Base-by-base conservation (phyloP, 2,329 filamentous ascomycete genomes). In the Orbilia brochopaga region DNA sequence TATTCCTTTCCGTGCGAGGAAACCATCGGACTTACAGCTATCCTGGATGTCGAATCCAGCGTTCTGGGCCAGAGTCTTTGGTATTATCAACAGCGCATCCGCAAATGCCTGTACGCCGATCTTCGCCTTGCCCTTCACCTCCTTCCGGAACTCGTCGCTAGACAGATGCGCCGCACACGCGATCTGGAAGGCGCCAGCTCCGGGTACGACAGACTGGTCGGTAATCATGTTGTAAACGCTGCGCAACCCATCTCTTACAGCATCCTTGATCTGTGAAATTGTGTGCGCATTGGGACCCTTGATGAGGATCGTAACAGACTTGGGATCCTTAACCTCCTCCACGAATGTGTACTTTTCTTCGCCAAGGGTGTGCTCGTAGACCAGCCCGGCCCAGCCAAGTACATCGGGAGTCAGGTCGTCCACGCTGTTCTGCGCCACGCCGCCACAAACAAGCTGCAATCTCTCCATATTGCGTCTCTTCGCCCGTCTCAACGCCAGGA, bases 211-310 rank as follows among this genome's bases (percentile, higher is more conserved):
- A 76, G 90, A 93, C 81, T 89, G 87, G 80, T 99, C 94, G n/a
- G 97, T 93, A 79, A 99, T 97, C 85, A 96, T 96, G 84, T 99
- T 99, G 86, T 97, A 97, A 55, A 97, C 94, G 79, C 91, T 96
- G 78, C 94, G 87, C 76, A 99, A 85, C 74, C 94, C 94, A 79
- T 99, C 94, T 60, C 94, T 87, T 50, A 97, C 94, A 1, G 94
- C 94, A 79, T 99, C 94, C 75, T 92, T 96, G 78, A 99, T 92
- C 81, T 99, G 94, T 13, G 90, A 88, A 77, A 99, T 99, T 73
- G 93, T 97, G 83, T 99, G 94, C 78, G 88, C 85, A 81, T 99
- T 99, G 74, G 94, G 94, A 23, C 75, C 94, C 84, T 97, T 99
- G 84, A 99, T 97, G 78, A 99, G 85, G 32, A 99, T 84, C 15